These are phyloP conservation scores for Phytophthora fragariae DNA, from an alignment of 352 stramenopile species.

Conservation along the genomic window DNA sequence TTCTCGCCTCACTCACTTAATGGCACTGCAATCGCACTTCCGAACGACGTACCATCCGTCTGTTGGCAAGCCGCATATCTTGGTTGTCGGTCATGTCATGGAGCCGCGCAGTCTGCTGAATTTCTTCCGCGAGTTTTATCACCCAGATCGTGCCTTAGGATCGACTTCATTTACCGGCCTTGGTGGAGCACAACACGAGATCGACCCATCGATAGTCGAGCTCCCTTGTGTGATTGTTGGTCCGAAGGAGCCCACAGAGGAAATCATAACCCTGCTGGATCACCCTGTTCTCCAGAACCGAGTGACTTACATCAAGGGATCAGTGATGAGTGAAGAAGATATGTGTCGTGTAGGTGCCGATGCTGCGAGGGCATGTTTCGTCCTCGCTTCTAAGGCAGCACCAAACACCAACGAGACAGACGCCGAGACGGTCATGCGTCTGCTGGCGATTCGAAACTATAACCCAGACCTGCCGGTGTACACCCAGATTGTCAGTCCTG, in stretches of 20 bases:
- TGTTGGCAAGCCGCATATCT: slow-evolving; percentile 61
- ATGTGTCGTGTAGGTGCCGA: slow-evolving; percentile 67
- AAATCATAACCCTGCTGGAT: slow-evolving; percentile 60
- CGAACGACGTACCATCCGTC: slow-evolving; percentile 61
- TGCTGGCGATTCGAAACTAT: slow-evolving; percentile 71
- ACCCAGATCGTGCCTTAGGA: slow-evolving; percentile 56
- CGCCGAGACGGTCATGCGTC: slow-evolving; percentile 62
- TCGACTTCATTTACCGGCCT: slow-evolving; percentile 19
- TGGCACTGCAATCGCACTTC: slow-evolving; percentile 73
- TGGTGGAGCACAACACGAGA: slow-evolving; percentile 11
- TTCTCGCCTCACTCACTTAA: slow-evolving; percentile 58
- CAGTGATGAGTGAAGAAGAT: slow-evolving; percentile 72
- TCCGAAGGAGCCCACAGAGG: slow-evolving; percentile 58
- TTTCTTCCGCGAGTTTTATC: slow-evolving; percentile 74
- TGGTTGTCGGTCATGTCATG: slow-evolving; percentile 63
- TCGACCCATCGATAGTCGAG: slow-evolving; percentile 46
- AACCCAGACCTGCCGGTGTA: slow-evolving; percentile 67
- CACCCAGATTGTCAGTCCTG: slow-evolving; percentile 62
- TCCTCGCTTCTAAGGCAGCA: slow-evolving; percentile 60
- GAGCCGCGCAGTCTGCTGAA: slow-evolving; percentile 60
- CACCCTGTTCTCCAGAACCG: slow-evolving; percentile 67
- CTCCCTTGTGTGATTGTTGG: slow-evolving; percentile 65
- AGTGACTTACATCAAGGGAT: slow-evolving; percentile 74
- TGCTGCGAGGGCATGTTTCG: slow-evolving; percentile 60
- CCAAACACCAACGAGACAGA: slow-evolving; percentile 49